Conservation (phyloP, 352 stramenopile species). For the Globisporangium solare region DNA sequence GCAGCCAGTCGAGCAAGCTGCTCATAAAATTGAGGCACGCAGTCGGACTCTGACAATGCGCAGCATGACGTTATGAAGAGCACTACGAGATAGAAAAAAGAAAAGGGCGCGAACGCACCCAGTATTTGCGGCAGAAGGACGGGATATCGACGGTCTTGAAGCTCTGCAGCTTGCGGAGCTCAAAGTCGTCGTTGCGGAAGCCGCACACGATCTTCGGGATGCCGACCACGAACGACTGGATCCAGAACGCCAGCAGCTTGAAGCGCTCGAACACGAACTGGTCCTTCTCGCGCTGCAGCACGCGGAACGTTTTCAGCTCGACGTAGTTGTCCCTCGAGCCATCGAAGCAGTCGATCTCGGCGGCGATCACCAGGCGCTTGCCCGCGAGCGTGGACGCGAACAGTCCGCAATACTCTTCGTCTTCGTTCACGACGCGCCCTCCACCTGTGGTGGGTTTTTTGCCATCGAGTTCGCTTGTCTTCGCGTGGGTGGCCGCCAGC, state of each 20-base stretch:
- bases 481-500: slow-evolving; percentile 36
- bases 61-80: background rate
- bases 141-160: slow-evolving; percentile 63
- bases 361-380: slow-evolving; percentile 50
- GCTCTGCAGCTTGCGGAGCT: slow-evolving; percentile 56
- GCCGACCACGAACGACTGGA: slow-evolving; percentile 77
- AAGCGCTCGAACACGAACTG: slow-evolving; percentile 72
- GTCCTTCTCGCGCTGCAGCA: slow-evolving; percentile 56
- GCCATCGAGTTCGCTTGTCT: background rate
- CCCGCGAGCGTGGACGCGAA: slow-evolving; percentile 48
- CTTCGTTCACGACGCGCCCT: slow-evolving; percentile 40
- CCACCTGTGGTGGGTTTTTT: background rate
- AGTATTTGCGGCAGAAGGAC: slow-evolving; percentile 63
- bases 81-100: too few relatives aligned
- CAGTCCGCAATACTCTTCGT: slow-evolving; percentile 70
- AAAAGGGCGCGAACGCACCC: slow-evolving; percentile 41
- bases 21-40: slow-evolving; percentile 73
- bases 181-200: slow-evolving; percentile 63
- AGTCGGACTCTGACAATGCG: slow-evolving; percentile 27
- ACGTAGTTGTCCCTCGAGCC: slow-evolving; percentile 31
- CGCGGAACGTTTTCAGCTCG: slow-evolving; percentile 69
- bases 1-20: slow-evolving; percentile 56
- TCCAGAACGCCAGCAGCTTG: slow-evolving; percentile 82
- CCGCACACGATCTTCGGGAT: slow-evolving; percentile 67
- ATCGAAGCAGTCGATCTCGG: slow-evolving; percentile 66